Evolutionary conservation across 2,329 filamentous ascomycete species (phyloP).

Genomic region (Blastomyces gilchristii): DNA sequence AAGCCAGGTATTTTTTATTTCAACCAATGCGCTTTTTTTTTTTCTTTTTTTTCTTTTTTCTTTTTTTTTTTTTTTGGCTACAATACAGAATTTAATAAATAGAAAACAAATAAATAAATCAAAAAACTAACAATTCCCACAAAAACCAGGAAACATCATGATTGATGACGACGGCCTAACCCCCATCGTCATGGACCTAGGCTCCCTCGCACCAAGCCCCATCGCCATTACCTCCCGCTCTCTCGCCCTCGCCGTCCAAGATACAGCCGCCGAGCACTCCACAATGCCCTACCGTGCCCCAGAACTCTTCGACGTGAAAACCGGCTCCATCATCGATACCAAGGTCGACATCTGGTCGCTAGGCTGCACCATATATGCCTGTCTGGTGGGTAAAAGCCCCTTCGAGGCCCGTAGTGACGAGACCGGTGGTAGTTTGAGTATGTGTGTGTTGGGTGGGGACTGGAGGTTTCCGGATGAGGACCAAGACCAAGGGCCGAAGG

Average conservation of each 20-base stretch:
- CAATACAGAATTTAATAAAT: too few relatives aligned
- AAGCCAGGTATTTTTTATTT: constrained; percentile 58
- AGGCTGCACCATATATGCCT: constrained; percentile 95
- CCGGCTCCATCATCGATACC: constrained; percentile 79
- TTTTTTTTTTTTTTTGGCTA: too few relatives aligned
- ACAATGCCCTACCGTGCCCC: constrained; percentile 98
- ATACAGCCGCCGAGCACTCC: constrained; percentile 87
- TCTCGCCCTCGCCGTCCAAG: constrained; percentile 82
- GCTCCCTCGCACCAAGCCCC: constrained; percentile 77
- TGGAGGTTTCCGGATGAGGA: constrained; percentile 89
- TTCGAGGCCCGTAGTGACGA: constrained; percentile 95
- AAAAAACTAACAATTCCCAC: background rate
- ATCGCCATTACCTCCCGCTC: constrained; percentile 83
- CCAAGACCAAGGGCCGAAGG: constrained; percentile 46
- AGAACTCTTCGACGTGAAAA: constrained; percentile 96
- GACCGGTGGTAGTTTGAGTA: constrained; percentile 83
- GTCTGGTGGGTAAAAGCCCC: constrained; percentile 88
- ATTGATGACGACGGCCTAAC: constrained; percentile 80
- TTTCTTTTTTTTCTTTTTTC: too few relatives aligned
- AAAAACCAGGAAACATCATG: constrained; percentile 76
- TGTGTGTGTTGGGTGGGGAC: constrained; percentile 86
- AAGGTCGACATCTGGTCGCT: constrained; percentile 98
- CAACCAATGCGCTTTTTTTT: too few relatives aligned
- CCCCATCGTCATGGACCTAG: constrained; percentile 95
- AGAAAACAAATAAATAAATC: background rate